Evolutionary conservation across 2,329 filamentous ascomycete genomes (phyloP), one percentile per base, ranked within the genome.

Genomic region (Diaporthe citri): DNA sequence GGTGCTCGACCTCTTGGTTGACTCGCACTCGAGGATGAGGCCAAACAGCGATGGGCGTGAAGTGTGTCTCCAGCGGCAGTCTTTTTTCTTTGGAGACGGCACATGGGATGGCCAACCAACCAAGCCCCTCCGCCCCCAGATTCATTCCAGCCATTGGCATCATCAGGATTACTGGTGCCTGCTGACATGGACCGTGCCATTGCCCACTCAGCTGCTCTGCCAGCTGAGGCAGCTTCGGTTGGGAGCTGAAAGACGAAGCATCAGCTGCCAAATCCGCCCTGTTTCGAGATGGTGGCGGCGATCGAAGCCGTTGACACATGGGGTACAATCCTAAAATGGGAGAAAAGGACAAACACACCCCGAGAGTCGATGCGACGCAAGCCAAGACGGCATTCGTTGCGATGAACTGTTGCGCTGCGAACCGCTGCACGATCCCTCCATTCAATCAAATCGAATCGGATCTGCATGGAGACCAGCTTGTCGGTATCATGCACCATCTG

Each of bases 211-310:
- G 59, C 56, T 60, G 56, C 31, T 8, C 70, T 39, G 70, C 41
- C 70, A 72, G 51, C 46, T 51, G 31, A 60, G 69, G 55, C 55
- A 31, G 56, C n/a, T 39, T 62, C 51, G 41, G 31, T 25, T 22
- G 56, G n/a, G 20, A 55, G 70, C 70, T 72, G 70, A 60, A 64
- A 62, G n/a, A 36, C 25, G 7, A 25, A 36, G 41, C 56, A 36
- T 72, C 43, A 72, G 43, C 70, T 72, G 25, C 46, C 70, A 22
- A 34, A 51, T 52, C 70, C 57, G 70, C 70, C 70, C 46, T 64
- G 70, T 62, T 55, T 55, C 48, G 28, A 52, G 46, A 28, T 31
- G 48, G 43, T 41, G n/a, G 43, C 43, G 13, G 15, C 41, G 20
- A 48, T 64, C 28, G 20, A 20, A 22, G 39, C 41, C 25, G 25